Base-by-base conservation (phyloP, 1,139 yeast genomes). In the Blastobotrys ciferrii region DNA sequence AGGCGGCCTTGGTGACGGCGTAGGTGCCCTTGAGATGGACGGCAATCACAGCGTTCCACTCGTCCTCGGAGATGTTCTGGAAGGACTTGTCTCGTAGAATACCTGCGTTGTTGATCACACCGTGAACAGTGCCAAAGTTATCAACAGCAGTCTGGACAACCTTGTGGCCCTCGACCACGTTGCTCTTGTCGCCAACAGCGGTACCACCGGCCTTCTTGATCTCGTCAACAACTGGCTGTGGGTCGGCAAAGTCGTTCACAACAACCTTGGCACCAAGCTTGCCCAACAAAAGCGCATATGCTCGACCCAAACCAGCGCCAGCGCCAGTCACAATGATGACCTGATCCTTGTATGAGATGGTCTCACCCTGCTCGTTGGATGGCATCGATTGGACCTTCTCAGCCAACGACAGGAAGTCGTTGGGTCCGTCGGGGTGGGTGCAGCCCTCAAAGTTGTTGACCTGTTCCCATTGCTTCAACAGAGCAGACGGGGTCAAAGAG, bases 261-360 rank as follows among this genome's bases (percentile, higher is more conserved):
- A 92, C 95, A 55, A 92, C 95, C 73, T 86, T 89, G 41, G 98
- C 98, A 55, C 98, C 98, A 58, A 87, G 86, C 67, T 78, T 85
- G 51, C 95, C 98, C 64, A 86, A 82, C 68, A 81, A 77, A 51
- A 81, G 70, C 17, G 98, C 96, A 69, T 92, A 95, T 54, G 91
- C 87, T 65, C 84, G 82, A 58, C 98, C 98, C 60, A 92, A 78
- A 52, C 98, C 98, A 51, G 88, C 85, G 60, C 97, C 98, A 46
- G 96, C 94, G 60, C 98, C 98, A 36, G 98, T 92, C 50, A 92
- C 82, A 55, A 92, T 78, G 45, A 88, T 97, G 52, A 91, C 97
- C 71, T 85, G 87, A 60, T 75, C 89, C 66, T 82, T 83, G 68
- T 91, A 73, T 38, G 87, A 78, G 38, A 82, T 77, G 3, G 57